These are phyloP conservation scores for Wallacemonas rigidus DNA, from an alignment of 208 protist species.

Conservation along the genomic window DNA sequence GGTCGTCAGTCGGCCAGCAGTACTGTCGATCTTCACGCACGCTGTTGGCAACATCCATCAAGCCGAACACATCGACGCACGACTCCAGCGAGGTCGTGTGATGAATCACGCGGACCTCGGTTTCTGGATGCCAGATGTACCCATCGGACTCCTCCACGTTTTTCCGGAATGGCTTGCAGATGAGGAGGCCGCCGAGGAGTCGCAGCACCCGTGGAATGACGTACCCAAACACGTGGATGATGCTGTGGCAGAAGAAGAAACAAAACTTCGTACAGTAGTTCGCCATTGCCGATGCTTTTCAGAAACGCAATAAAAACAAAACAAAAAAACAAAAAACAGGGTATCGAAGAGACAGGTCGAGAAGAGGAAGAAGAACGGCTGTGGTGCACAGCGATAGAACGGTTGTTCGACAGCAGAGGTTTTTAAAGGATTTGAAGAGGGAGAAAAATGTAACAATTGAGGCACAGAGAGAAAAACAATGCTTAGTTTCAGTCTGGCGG, in stretches of 20 bases:
- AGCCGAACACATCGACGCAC: constrained; percentile 36
- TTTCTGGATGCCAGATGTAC: constrained; percentile 31
- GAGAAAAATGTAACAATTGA: constrained; percentile 6
- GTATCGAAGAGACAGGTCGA: background rate
- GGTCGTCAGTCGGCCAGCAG: constrained; percentile 12
- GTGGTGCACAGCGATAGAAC: background rate
- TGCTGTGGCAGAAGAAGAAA: constrained; percentile 44
- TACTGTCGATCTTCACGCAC: constrained; percentile 38
- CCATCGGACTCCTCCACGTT: constrained; percentile 15
- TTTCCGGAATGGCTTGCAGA: constrained; percentile 27
- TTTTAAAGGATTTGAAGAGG: background rate
- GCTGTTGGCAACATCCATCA: constrained; percentile 29
- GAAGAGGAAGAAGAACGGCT: background rate
- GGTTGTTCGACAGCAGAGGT: background rate
- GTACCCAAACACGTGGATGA: constrained; percentile 44
- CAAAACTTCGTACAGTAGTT: constrained; percentile 17
- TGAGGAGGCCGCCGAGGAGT: constrained; percentile 23
- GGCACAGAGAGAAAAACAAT: constrained; percentile 12
- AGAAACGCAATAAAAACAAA: background rate
- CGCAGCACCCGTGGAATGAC: constrained; percentile 26
- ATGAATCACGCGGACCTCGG: constrained; percentile 37
- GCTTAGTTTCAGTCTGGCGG: background rate
- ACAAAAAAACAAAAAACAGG: constrained; percentile 12
- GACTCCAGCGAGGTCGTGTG: constrained; percentile 19
- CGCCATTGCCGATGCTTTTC: background rate